phyloP scores from a whole-genome alignment of 2,329 filamentous ascomycete genomes.

The Cytospora mali region DNA sequence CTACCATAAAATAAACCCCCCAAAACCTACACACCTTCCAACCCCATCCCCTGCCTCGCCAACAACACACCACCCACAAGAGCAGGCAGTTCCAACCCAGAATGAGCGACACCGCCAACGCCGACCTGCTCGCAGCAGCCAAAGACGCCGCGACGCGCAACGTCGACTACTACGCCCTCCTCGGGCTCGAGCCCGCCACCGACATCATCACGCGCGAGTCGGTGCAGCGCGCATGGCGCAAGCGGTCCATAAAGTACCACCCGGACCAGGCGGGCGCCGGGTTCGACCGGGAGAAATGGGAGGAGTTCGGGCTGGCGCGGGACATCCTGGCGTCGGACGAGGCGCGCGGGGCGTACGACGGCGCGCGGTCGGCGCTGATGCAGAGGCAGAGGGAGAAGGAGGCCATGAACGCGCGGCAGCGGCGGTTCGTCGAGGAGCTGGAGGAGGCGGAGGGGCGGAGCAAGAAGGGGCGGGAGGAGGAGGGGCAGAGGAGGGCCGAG shows the following conservation, averaged over 20 bases:
- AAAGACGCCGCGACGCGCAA: constrained; percentile 63
- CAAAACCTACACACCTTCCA: background rate
- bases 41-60: background rate
- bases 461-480: constrained; percentile 56
- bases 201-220: constrained; percentile 65
- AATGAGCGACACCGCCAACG: constrained; percentile 36
- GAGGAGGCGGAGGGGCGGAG: constrained; percentile 74
- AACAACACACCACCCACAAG: background rate
- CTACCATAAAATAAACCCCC: background rate
- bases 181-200: constrained; percentile 61
- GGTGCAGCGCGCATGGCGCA: constrained; percentile 75
- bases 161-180: constrained; percentile 76
- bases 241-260: constrained; percentile 86
- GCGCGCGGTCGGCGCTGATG: constrained; percentile 69
- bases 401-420: constrained; percentile 70
- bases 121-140: constrained; percentile 55
- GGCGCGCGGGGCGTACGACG: constrained; percentile 77
- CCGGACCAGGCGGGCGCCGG: constrained; percentile 83
- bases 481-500: constrained; percentile 11
- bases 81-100: background rate
- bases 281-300: constrained; percentile 81
- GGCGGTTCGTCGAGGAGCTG: constrained; percentile 83
- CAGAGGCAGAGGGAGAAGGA: constrained; percentile 72
- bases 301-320: constrained; percentile 81
- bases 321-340: constrained; percentile 75